These are phyloP conservation scores for Penicillium manginii DNA, from an alignment of 495 filamentous ascomycete genomes.

Conservation along the genomic window DNA sequence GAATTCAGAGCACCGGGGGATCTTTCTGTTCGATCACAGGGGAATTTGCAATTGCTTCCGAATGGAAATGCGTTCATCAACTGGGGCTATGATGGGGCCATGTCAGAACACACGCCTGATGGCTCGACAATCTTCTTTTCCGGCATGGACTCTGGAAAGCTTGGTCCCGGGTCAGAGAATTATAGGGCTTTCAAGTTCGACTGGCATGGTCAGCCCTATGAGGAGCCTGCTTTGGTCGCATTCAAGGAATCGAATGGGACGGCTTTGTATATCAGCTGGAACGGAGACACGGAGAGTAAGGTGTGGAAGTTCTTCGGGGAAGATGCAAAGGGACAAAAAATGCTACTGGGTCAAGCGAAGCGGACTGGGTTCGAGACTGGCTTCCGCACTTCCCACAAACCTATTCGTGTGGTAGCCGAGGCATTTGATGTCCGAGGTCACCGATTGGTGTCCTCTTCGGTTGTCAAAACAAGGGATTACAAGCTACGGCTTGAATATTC, in stretches of 20 bases:
- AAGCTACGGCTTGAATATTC: neutral
- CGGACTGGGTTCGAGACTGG: slow-evolving; percentile 30
- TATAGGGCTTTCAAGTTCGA: slow-evolving; percentile 26
- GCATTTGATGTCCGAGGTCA: slow-evolving; percentile 11
- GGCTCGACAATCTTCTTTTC: slow-evolving; percentile 44
- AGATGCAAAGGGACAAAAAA: slow-evolving; percentile 9
- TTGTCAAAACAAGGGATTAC: slow-evolving; percentile 10
- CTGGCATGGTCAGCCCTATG: slow-evolving; percentile 21
- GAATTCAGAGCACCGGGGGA: slow-evolving; percentile 39
- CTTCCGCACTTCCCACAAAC: slow-evolving; percentile 6
- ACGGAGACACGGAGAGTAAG: slow-evolving; percentile 36
- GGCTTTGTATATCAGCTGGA: slow-evolving; percentile 34
- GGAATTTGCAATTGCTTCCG: slow-evolving; percentile 54
- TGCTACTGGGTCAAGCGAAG: slow-evolving; percentile 22
- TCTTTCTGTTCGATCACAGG: slow-evolving; percentile 52
- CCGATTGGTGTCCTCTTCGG: slow-evolving; percentile 12
- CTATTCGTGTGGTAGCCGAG: slow-evolving; percentile 12
- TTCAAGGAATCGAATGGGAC: slow-evolving; percentile 24
- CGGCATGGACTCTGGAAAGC: slow-evolving; percentile 16
- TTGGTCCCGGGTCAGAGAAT: slow-evolving; percentile 20
- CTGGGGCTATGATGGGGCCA: slow-evolving; percentile 51
- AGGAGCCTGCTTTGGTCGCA: slow-evolving; percentile 27
- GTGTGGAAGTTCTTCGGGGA: slow-evolving; percentile 30
- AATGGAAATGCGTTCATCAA: slow-evolving; percentile 53
- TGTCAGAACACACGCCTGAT: slow-evolving; percentile 51